A percentile compares a stretch with the other conserved stretches of the same genome.
Evolutionary conservation across 2,329 filamentous ascomycete species (phyloP).

Genomic region (Trichoderma pleuroti): DNA sequence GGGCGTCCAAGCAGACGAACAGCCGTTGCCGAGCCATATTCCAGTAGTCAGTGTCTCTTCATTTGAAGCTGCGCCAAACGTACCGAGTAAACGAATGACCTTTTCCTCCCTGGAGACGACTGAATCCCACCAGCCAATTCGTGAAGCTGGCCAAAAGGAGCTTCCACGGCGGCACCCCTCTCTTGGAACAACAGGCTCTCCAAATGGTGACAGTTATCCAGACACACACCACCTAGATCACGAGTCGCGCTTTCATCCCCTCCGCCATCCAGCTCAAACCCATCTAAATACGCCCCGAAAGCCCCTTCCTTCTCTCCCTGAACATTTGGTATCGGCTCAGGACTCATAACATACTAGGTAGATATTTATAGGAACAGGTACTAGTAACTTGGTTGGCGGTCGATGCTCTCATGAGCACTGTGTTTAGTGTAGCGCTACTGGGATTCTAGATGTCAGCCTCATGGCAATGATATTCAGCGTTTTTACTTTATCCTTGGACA

Average conservation of each 20-base stretch:
- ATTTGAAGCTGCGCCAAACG: background rate
- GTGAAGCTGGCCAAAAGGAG: constrained; percentile 12
- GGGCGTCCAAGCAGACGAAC: background rate
- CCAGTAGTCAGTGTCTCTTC: background rate
- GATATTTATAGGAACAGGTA: background rate
- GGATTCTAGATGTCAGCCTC: background rate
- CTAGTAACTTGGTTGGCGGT: background rate
- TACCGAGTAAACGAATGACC: background rate
- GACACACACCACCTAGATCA: constrained; percentile 5
- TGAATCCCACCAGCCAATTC: background rate
- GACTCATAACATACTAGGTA: background rate
- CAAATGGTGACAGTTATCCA: constrained; percentile 20
- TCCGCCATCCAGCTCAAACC: background rate
- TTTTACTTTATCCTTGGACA: background rate
- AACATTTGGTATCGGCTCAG: constrained; percentile 20
- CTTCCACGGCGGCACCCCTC: constrained; percentile 30
- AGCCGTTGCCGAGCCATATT: background rate
- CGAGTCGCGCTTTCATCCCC: background rate
- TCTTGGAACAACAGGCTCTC: constrained; percentile 25
- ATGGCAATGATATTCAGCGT: constrained; percentile 2
- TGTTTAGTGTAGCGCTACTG: background rate
- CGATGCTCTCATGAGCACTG: background rate
- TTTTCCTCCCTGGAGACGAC: background rate
- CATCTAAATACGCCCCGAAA: constrained; percentile 34
- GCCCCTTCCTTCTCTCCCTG: constrained; percentile 35